A percentile compares a stretch with the other conserved stretches of the same genome.
These are phyloP conservation scores for Cutaneotrichosporon sp. DNA, from an alignment of 1,284 basidiomycete species.

Conservation along the genomic window DNA sequence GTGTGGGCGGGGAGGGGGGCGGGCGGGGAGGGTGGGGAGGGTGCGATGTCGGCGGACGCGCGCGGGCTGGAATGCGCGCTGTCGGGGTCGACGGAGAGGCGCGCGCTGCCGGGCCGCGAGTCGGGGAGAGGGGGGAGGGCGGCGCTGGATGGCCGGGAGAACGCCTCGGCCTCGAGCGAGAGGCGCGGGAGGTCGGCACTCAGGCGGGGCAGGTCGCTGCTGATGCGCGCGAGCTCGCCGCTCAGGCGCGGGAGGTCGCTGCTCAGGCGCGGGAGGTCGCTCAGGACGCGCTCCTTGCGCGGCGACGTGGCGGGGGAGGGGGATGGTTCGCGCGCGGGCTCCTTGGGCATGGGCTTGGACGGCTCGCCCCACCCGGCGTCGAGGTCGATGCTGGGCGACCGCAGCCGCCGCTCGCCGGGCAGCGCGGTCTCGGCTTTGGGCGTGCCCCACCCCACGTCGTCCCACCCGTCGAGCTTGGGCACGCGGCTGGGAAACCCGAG, in stretches of 20 bases:
- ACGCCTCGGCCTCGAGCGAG: constrained; percentile 5
- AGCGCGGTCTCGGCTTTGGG: neutral
- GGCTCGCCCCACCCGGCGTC: constrained; percentile 6
- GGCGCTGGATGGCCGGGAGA: constrained; percentile 3
- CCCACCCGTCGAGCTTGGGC: constrained; percentile 4
- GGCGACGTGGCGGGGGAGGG: constrained; percentile 6
- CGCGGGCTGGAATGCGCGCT: neutral
- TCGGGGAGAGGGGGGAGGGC: neutral
- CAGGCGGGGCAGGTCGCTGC: neutral
- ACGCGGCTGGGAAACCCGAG: constrained; percentile 1
- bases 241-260: no score
- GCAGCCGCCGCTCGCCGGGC: neutral
- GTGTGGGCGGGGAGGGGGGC: neutral
- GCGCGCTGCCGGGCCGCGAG: neutral
- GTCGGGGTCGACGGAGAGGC: neutral
- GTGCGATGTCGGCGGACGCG: neutral
- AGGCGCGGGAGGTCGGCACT: constrained; percentile 9
- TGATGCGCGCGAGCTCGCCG: neutral
- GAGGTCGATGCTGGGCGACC: neutral
- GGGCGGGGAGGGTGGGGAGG: neutral
- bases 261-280: neutral
- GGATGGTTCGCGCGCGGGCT: constrained; percentile 1
- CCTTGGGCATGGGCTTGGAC: neutral
- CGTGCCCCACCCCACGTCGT: constrained; percentile 10
- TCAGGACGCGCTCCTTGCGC: neutral